phyloP scores from a whole-genome alignment of 495 filamentous ascomycete genomes.

The Aspergillus haitiensis region DNA sequence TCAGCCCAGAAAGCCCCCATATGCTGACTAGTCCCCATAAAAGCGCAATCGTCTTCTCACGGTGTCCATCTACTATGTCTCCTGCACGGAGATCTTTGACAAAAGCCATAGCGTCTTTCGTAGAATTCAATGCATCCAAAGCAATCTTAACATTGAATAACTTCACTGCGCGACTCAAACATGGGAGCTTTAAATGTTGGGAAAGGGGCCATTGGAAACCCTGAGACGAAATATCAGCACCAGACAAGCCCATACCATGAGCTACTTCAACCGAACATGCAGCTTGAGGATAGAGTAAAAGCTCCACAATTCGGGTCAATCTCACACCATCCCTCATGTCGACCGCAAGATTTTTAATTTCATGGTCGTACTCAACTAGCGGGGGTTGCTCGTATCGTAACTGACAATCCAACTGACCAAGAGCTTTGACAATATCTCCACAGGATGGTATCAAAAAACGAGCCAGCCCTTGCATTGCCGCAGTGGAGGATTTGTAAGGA shows the following conservation, averaged over 20 bases:
- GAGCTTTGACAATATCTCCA: slow-evolving; percentile 56
- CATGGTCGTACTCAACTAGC: slow-evolving; percentile 60
- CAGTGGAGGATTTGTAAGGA: slow-evolving; percentile 54
- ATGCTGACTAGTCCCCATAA: slow-evolving; percentile 62
- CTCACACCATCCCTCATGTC: slow-evolving; percentile 66
- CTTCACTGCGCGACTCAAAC: slow-evolving; percentile 57
- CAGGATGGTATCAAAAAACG: slow-evolving; percentile 57
- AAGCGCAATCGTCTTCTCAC: slow-evolving; percentile 64
- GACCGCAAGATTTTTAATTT: slow-evolving; percentile 60
- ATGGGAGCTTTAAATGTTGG: slow-evolving; percentile 60
- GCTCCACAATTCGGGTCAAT: slow-evolving; percentile 59
- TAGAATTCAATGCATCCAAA: slow-evolving; percentile 50
- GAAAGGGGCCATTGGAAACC: slow-evolving; percentile 47
- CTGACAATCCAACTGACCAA: slow-evolving; percentile 59
- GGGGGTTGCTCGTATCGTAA: slow-evolving; percentile 54
- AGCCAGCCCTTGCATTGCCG: slow-evolving; percentile 54
- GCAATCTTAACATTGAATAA: slow-evolving; percentile 62
- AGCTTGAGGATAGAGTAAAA: slow-evolving; percentile 52
- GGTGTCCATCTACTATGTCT: slow-evolving; percentile 66
- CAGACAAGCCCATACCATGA: not conserved
- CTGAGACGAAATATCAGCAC: not conserved
- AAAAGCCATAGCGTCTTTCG: slow-evolving; percentile 35
- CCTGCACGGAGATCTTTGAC: slow-evolving; percentile 50
- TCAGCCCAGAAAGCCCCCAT: slow-evolving; percentile 53
- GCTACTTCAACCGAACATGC: not conserved